phyloP scores from a whole-genome alignment of 169 alveolate genomes.

The Plasmodium coatneyi region DNA sequence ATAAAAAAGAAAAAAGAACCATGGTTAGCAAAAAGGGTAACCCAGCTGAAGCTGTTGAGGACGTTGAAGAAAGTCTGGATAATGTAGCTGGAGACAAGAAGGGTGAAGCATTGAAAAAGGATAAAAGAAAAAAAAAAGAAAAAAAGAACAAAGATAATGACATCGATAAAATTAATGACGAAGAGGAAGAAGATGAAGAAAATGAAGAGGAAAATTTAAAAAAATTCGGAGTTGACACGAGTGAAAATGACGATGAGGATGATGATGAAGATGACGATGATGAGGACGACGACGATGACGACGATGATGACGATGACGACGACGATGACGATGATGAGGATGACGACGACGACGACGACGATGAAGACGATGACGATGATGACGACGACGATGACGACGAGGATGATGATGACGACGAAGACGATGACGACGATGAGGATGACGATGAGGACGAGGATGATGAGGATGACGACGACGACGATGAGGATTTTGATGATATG shows the following conservation, averaged over 20 bases:
- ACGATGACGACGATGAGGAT: constrained; percentile 54
- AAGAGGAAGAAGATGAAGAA: constrained; percentile 62
- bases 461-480: constrained; percentile 58
- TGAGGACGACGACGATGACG: constrained; percentile 17
- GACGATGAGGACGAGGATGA: constrained; percentile 55
- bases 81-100: constrained; percentile 29
- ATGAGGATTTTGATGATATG: constrained; percentile 51
- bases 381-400: constrained; percentile 69
- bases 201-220: constrained; percentile 41
- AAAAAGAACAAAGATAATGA: constrained; percentile 50
- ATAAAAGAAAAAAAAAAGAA: constrained; percentile 56
- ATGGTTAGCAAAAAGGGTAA: constrained; percentile 66
- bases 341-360: constrained; percentile 72
- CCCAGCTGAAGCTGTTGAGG: constrained; percentile 37
- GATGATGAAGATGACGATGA: constrained; percentile 14
- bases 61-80: constrained; percentile 49
- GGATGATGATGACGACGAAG: constrained; percentile 63
- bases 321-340: constrained; percentile 65
- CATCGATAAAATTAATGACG: constrained; percentile 23
- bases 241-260: constrained; percentile 52
- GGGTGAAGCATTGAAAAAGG: constrained; percentile 24
- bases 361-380: constrained; percentile 67
- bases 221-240: constrained; percentile 44
- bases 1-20: constrained; percentile 43
- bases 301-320: constrained; percentile 48